Base-by-base conservation (phyloP, 1,284 basidiomycete genomes). In the Trametes polyzona region DNA sequence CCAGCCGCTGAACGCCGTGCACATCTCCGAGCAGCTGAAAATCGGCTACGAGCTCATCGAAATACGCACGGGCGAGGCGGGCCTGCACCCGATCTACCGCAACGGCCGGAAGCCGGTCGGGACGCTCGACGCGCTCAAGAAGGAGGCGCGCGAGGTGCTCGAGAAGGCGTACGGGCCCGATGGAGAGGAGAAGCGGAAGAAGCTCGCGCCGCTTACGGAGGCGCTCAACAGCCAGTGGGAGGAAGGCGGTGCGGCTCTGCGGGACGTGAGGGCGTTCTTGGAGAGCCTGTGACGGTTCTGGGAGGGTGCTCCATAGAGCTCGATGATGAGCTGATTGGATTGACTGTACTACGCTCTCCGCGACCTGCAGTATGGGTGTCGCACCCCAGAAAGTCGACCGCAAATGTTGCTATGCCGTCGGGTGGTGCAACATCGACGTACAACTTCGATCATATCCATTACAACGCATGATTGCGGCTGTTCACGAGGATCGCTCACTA, bases 371-470 rank as follows among this genome's bases (percentile, higher is more conserved):
- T n/a, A 70, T 58, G 21, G 64, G 48, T 33, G 52, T 52, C 12
- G 67, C 60, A 11, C 68, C 67, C 67, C 66, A 70, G 53, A 67
- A n/a, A 70, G 52, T 65, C 55, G 17, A 58, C 56, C 29, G 69
- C 66, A 40, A 70, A 65, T 48, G 65, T 12, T n/a, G 30, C 42
- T 0, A 40, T 52, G 5, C 63, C 66, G 27, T 65, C 65, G 11
- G 67, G 60, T 10, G 59, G n/a, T n/a, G n/a, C n/a, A n/a, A n/a
- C n/a, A n/a, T n/a, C n/a, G n/a, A n/a, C n/a, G n/a, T n/a, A n/a
- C 62, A 37, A 41, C 55, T 52, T 49, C 47, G 10, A 40, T 11
- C 56, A 64, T 65, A 14, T 50, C 57, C 1, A 55, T 3, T 4
- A 61, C 11, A 5, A 30, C 27, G 40, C 55, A 62, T 6, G 62